Evolutionary conservation across 1,139 yeast genomes (phyloP).

Genomic region (Yamadazyma atmosphaerica): DNA sequence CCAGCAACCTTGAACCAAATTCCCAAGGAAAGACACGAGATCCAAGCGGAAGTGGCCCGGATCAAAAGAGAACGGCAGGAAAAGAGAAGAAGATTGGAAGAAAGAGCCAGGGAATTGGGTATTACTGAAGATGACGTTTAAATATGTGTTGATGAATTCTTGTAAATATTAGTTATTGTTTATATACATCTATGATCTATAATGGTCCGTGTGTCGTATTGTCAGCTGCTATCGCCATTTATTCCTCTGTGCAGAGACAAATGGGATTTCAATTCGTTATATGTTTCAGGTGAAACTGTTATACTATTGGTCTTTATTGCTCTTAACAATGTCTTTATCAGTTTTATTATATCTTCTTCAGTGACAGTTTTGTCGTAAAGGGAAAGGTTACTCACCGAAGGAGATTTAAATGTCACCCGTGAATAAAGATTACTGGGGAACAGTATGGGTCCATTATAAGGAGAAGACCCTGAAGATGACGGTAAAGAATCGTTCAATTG

Average conservation of each 20-base stretch:
- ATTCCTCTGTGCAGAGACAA: no score
- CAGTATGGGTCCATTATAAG: constrained; percentile 10
- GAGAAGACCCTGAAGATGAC: constrained; percentile 16
- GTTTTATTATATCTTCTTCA: constrained; percentile 12
- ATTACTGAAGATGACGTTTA: constrained; percentile 32
- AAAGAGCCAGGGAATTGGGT: constrained; percentile 67
- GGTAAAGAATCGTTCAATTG: constrained; percentile 19
- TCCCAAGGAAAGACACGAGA: constrained; percentile 91
- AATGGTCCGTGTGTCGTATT: no score
- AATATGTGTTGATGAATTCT: constrained; percentile 2
- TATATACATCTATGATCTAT: no score
- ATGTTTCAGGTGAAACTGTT: constrained; percentile 25
- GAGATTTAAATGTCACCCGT: constrained; percentile 16
- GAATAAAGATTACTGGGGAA: constrained; percentile 10
- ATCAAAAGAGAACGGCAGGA: constrained; percentile 74
- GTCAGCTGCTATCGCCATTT: constrained; percentile 5
- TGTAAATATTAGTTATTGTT: background rate
- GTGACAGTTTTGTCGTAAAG: constrained; percentile 17
- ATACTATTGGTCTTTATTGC: constrained; percentile 21
- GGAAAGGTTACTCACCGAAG: constrained; percentile 8
- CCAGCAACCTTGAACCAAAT: constrained; percentile 87
- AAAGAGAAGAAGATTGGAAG: constrained; percentile 73
- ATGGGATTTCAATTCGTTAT: constrained; percentile 28
- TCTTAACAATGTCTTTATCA: constrained; percentile 24
- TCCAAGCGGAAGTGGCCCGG: constrained; percentile 86